Evolutionary conservation across 495 filamentous ascomycete genomes (phyloP).

Genomic region (Hypoxylon intermedium): DNA sequence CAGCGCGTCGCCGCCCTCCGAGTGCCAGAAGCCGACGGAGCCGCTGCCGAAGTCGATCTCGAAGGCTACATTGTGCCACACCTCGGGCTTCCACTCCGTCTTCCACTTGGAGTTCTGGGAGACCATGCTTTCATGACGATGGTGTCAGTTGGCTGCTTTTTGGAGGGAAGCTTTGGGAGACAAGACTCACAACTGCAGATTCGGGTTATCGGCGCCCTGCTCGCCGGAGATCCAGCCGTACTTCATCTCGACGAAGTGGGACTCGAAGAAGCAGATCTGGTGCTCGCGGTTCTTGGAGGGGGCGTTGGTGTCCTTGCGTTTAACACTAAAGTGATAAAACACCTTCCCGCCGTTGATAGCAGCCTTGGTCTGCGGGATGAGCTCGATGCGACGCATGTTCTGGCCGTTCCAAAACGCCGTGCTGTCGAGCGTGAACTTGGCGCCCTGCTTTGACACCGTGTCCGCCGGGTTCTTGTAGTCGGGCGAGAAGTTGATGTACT

Average conservation of each 20-base stretch:
- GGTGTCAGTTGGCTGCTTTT: background rate
- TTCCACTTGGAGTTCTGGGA: conserved; percentile 51
- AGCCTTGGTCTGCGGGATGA: conserved; percentile 70
- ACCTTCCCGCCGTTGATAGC: conserved; percentile 65
- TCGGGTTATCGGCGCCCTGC: conserved; percentile 57
- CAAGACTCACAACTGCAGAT: conserved; percentile 50
- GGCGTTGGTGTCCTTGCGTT: conserved; percentile 59
- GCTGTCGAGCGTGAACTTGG: conserved; percentile 67
- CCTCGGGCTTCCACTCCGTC: conserved; percentile 57
- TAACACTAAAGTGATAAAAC: conserved; percentile 72
- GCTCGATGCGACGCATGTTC: conserved; percentile 65
- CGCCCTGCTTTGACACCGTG: conserved; percentile 62
- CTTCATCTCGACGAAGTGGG: conserved; percentile 76
- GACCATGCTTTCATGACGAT: conserved; percentile 46
- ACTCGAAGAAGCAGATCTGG: conserved; percentile 74
- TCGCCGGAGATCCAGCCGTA: conserved; percentile 70
- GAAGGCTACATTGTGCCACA: conserved; percentile 78
- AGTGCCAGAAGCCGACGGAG: conserved; percentile 74
- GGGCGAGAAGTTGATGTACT: conserved; percentile 63
- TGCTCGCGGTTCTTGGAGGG: conserved; percentile 68
- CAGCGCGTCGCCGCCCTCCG: conserved; percentile 63
- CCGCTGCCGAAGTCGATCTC: conserved; percentile 66
- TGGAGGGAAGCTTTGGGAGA: conserved; percentile 7
- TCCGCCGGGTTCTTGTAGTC: conserved; percentile 70
- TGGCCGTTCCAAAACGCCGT: conserved; percentile 68